Evolutionary conservation across 139 green algal genomes (phyloP), one percentile per base, ranked within the genome.

Genomic region (Chlamydomonas schloesseri): DNA sequence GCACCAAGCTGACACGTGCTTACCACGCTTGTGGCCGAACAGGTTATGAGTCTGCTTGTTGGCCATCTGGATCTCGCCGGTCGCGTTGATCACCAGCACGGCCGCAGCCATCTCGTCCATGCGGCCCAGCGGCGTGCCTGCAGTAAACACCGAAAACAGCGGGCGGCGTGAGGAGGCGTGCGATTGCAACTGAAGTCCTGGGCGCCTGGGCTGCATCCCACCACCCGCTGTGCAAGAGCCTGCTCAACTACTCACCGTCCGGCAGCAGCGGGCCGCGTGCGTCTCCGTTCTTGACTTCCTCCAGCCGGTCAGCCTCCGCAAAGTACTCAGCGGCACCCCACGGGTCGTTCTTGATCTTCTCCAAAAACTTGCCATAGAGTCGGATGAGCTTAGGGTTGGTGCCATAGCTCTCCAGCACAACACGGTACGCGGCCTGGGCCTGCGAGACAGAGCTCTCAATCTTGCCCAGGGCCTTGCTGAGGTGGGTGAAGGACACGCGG

Each of bases 281-380:
- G 47, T 85, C 65, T 23, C 31, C 46, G n/a, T 68, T 57, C 64
- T 85, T 71, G 17, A 50, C 17, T 50, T 85, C 79, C 33, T 85
- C 65, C 31, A 85, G 46, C 21, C 79, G 65, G 21, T 85, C 79
- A 14, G 79, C 79, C 31, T 76, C 79, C 6, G 67, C 60, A 18
- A 70, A 85, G 20, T 85, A 85, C 46, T 74, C 64, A 4, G 78
- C 31, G 47, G 76, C 85, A 11, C 58, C 36, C 76, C 76, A 89
- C 1, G 86, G 86, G 71, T 90, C 79, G 71, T 87, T 87, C 64
- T 87, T 84, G 75, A 90, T 76, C 28, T 64, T 85, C 60, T 84
- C 70, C 31, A 90, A 69, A 70, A 89, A 89, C 53, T 64, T 82
- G n/a, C 67, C 84, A 55, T 89, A 89, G 46, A 83, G 71, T 1